Evolutionary conservation across 768 basidiomycete species (phyloP).

Genomic region (Rhizopogon salebrosus): DNA sequence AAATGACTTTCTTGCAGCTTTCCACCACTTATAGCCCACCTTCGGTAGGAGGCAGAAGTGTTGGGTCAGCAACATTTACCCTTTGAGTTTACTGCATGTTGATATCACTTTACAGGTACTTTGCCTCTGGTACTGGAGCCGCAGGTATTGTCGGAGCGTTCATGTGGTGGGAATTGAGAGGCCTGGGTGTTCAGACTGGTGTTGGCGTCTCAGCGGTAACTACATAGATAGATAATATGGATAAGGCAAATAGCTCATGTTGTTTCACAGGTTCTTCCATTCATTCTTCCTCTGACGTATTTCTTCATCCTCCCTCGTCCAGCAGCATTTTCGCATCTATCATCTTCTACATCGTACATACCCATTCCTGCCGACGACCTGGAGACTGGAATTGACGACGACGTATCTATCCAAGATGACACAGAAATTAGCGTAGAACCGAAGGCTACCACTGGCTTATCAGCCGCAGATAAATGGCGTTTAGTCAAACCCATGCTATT

Average conservation of each 20-base stretch:
- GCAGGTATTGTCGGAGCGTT: slow-evolving; percentile 91
- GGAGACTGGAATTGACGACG: slow-evolving; percentile 16
- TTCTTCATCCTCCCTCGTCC: slow-evolving; percentile 70
- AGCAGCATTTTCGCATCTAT: slow-evolving; percentile 40
- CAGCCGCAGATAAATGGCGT: slow-evolving; percentile 69
- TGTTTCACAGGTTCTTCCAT: slow-evolving; percentile 63
- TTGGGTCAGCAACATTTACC: slow-evolving; percentile 52
- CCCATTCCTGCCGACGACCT: slow-evolving; percentile 29
- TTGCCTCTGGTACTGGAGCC: slow-evolving; percentile 90
- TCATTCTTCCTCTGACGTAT: slow-evolving; percentile 73
- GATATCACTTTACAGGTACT: slow-evolving; percentile 50
- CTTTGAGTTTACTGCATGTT: background rate
- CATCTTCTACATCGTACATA: slow-evolving; percentile 31
- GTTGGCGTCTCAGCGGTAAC: slow-evolving; percentile 76
- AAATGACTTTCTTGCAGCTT: slow-evolving; percentile 92
- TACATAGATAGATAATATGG: slow-evolving; percentile 21
- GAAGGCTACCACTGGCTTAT: slow-evolving; percentile 48
- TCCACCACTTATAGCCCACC: slow-evolving; percentile 74
- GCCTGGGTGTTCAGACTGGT: slow-evolving; percentile 76
- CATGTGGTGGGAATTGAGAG: slow-evolving; percentile 91
- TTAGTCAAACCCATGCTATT: slow-evolving; percentile 74
- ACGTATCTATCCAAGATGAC: slow-evolving; percentile 13
- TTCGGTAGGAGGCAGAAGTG: slow-evolving; percentile 68
- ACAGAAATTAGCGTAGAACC: slow-evolving; percentile 25
- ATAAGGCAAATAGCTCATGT: slow-evolving; percentile 1